These are phyloP conservation scores for Leccinum griseonigrum DNA, from an alignment of 1,284 basidiomycete species.

Conservation along the genomic window DNA sequence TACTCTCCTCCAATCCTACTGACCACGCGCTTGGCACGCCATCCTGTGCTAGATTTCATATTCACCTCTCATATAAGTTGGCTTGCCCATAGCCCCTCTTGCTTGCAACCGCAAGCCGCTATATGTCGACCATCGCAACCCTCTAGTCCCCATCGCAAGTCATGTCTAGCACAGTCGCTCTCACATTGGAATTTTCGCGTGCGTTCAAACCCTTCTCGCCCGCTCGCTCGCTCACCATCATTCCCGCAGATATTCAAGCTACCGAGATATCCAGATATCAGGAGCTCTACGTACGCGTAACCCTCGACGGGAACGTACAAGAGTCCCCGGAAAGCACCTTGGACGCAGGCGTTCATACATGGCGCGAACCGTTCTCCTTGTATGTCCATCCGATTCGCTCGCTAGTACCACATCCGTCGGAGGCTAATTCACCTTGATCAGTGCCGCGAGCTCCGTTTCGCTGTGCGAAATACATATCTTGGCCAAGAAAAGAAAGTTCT, in stretches of 20 bases:
- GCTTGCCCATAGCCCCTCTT: constrained; percentile 35
- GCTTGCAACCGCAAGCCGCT: constrained; percentile 26
- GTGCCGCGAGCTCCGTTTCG: constrained; percentile 20
- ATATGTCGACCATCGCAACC: constrained; percentile 20
- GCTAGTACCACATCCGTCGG: neutral
- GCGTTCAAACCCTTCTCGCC: constrained; percentile 1
- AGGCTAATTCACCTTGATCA: constrained; percentile 15
- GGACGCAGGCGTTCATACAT: constrained; percentile 26
- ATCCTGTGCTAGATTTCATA: constrained; percentile 35
- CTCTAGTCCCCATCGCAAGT: constrained; percentile 10
- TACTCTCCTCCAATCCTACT: constrained; percentile 9
- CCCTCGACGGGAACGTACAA: constrained; percentile 29
- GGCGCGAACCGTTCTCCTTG: constrained; percentile 32
- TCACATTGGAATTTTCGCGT: constrained; percentile 27
- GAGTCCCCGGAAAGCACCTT: constrained; percentile 30
- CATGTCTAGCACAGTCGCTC: constrained; percentile 17
- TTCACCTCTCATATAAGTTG: constrained; percentile 24
- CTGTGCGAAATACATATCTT: constrained; percentile 30
- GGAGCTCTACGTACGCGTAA: constrained; percentile 27
- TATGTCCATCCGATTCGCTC: constrained; percentile 10
- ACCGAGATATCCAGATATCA: constrained; percentile 22
- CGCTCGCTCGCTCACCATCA: neutral
- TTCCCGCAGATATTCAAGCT: constrained; percentile 23
- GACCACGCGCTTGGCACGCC: constrained; percentile 31
- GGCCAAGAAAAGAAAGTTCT: constrained; percentile 28